phyloP scores from a whole-genome alignment of 768 basidiomycete species.

The Artomyces pyxidatus region DNA sequence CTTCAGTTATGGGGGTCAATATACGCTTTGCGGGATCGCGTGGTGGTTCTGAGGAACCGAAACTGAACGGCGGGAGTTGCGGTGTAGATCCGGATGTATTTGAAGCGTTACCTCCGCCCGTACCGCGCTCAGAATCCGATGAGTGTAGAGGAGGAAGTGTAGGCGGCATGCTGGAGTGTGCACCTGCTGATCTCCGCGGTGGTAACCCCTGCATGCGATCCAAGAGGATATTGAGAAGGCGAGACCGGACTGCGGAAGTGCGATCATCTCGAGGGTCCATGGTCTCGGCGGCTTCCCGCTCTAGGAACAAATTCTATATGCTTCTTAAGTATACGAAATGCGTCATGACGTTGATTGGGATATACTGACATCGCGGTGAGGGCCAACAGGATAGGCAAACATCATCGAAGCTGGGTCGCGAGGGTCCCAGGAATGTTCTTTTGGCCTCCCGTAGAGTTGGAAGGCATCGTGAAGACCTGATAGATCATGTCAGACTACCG shows the following conservation, averaged over 20 bases:
- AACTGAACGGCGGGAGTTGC: conserved; percentile 56
- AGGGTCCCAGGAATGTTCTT: conserved; percentile 84
- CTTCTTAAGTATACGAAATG: not conserved
- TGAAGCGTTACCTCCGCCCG: conserved; percentile 1
- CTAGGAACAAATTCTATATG: conserved; percentile 73
- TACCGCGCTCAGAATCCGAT: not conserved
- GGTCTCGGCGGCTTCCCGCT: conserved; percentile 72
- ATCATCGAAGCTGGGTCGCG: conserved; percentile 75
- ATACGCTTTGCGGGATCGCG: conserved; percentile 2
- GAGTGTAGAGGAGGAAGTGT: conserved; percentile 8
- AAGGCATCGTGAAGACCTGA: conserved; percentile 81
- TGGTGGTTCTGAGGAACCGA: conserved; percentile 25
- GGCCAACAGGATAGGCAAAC: conserved; percentile 91
- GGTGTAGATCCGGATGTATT: conserved; percentile 20
- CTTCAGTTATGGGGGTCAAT: conserved; percentile 57
- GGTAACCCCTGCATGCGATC: conserved; percentile 47
- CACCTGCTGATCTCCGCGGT: conserved; percentile 8
- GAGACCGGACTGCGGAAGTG: conserved; percentile 60
- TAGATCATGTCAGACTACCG: conserved; percentile 9
- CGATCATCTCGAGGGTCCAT: conserved; percentile 71
- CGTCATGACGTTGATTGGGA: not conserved
- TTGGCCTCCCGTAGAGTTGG: conserved; percentile 81
- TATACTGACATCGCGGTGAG: conserved; percentile 66
- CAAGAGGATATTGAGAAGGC: conserved; percentile 53
- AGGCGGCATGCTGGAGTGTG: conserved; percentile 1